Base-by-base conservation (phyloP, 2,329 filamentous ascomycete species). In the Pyricularia pennisetigena region DNA sequence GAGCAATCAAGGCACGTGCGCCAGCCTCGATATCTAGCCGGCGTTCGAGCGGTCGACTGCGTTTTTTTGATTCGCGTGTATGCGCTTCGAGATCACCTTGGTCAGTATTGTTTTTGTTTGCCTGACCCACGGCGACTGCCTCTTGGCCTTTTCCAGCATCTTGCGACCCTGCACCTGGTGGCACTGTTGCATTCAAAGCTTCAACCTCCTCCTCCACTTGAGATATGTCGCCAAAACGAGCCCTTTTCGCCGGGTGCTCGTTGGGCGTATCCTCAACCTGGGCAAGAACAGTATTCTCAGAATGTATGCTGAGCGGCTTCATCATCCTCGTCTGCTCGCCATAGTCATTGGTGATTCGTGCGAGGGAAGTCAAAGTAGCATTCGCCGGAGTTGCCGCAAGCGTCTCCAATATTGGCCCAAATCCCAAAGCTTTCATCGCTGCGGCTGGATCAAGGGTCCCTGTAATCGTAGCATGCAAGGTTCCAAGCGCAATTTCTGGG, bases 351-450 rank as follows among this genome's bases (percentile, higher is more conserved):
- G 20, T 30, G 14, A 67, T 61, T 26, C 59, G 54, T 20, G 30
- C 66, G 14, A 67, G 66, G 35, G 66, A 28, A 20, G 66, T 62
- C 24, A 67, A 28, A 4, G 59, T 67, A 29, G 54, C 66, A n/a
- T 23, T 35, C 8, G 66, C 59, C 23, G 28, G 57, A 3, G 59
- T 67, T 26, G 29, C 57, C 14, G 66, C 57, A 16, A 67, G 32
- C 16, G 66, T 28, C 14, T 63, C 59, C 16, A 61, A 61, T 24
- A 67, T 30, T n/a, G 66, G 29, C 14, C n/a, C 28, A 54, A 67
- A 67, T 2, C 59, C 66, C 14, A 67, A 64, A 5, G 24, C 59
- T 35, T 41, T 30, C 32, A 49, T 35, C 20, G 66, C 66, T 23
- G 66, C 32, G 23, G 30, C 57, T 7, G 57, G 30, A 8, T 62